Evolutionary conservation across 306 rosid genomes (phyloP).

Genomic region (Trifolium repens): DNA sequence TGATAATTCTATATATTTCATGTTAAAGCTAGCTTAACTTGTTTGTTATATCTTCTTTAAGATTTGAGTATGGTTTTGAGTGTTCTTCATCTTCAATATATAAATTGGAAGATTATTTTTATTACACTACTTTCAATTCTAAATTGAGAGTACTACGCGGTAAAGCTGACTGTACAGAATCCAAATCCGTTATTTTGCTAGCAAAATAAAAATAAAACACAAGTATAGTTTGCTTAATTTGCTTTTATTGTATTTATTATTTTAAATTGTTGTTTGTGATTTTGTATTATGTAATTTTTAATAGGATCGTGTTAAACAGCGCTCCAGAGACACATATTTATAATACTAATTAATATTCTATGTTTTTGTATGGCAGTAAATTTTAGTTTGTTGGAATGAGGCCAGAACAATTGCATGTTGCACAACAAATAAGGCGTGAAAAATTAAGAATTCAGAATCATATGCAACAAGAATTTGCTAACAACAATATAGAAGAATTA

Average conservation of each 20-base stretch:
- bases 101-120: neutral
- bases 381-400: slow-evolving; percentile 53
- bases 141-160: no score
- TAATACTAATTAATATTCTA: neutral
- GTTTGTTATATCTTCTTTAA: neutral
- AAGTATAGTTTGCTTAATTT: neutral
- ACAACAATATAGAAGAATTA: slow-evolving; percentile 47
- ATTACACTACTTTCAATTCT: no score
- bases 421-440: slow-evolving; percentile 87
- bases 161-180: no score
- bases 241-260: neutral
- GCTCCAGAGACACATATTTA: no score
- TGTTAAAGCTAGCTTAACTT: neutral
- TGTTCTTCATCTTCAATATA: neutral
- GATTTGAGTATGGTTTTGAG: neutral
- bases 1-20: neutral
- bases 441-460: slow-evolving; percentile 65
- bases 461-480: slow-evolving; percentile 37
- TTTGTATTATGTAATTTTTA: neutral
- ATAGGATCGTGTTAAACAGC: no score
- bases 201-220: no score
- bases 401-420: slow-evolving; percentile 75
- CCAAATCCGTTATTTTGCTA: no score
- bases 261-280: neutral
- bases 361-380: neutral